Evolutionary conservation across 139 green algal genomes (phyloP), one percentile per base, ranked within the genome.

Genomic region (Asterochloris sp.): DNA sequence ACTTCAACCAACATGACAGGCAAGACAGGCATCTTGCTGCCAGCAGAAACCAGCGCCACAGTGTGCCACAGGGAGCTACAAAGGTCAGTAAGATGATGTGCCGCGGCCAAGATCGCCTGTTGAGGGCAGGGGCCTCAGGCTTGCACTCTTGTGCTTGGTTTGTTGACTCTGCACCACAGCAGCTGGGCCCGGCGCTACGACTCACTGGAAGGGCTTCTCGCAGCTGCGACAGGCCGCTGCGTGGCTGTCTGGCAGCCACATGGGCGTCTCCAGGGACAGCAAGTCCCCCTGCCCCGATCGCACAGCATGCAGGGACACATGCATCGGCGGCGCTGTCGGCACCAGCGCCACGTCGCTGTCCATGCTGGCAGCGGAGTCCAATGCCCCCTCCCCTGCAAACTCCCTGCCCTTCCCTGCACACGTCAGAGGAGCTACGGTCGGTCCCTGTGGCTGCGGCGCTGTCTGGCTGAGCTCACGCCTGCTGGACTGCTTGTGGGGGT

Each of bases 191-290:
- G 4, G 66, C 66, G 10, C 19, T 2, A 71, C 66, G 66, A 21
- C 71, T 8, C 87, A 87, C 76, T 84, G 88, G 89, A 96, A 96
- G 0, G 87, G 85, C 79, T 85, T 73, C 69, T 87, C 73, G 82
- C 89, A 94, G 62, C 77, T 85, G 64, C 86, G 73, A 84, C 91
- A 94, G 67, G 26, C 66, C 54, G 77, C 61, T 12, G 89, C 89
- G 23, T 86, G 86, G 38, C 85, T 92, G 88, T 97, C 93, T 23
- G 92, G 91, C 81, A 94, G 84, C 93, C 93, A 97, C 24, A 83
- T 83, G 14, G 92, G 93, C 12, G 93, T 92, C 62, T 92, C 88
- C 73, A 95, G 81, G 0, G 82, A 82, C 82, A 97, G 87, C 66
- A 95, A 68, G 28, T 91, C 86, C 8, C 69, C 84, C 26, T 60